phyloP scores from a whole-genome alignment of 2,329 filamentous ascomycete genomes.

The Aspergillus persii region DNA sequence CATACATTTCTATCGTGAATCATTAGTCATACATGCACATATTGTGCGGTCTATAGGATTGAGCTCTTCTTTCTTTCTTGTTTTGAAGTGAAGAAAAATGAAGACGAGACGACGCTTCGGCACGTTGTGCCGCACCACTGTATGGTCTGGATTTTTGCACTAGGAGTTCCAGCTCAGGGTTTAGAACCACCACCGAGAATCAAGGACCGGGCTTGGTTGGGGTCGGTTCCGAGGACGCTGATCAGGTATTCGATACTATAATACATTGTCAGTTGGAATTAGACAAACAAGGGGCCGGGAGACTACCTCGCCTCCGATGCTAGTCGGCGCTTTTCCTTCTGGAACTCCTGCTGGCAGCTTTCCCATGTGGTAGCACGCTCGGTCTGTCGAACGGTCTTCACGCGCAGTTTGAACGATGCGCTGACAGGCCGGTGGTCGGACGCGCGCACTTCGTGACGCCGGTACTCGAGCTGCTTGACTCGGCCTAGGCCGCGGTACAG shows the following conservation, averaged over 20 bases:
- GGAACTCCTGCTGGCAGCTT: slow-evolving; percentile 71
- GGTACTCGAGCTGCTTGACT: slow-evolving; percentile 84
- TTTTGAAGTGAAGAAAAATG: too few species aligned
- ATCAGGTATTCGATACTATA: slow-evolving; percentile 63
- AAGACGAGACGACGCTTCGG: too few species aligned
- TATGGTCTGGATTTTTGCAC: too few species aligned
- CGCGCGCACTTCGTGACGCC: slow-evolving; percentile 81
- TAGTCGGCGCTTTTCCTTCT: slow-evolving; percentile 66
- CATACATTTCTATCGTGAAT: slow-evolving; percentile 41
- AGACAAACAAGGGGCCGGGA: slow-evolving; percentile 33
- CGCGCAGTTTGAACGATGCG: slow-evolving; percentile 74
- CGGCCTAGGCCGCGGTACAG: slow-evolving; percentile 79
- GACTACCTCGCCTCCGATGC: slow-evolving; percentile 70
- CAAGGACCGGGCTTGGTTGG: slow-evolving; percentile 52
- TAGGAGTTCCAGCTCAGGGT: neutral
- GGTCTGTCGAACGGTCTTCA: slow-evolving; percentile 75
- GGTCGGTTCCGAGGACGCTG: slow-evolving; percentile 58
- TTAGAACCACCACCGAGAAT: slow-evolving; percentile 29
- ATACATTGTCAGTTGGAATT: slow-evolving; percentile 19
- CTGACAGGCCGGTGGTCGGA: slow-evolving; percentile 94
- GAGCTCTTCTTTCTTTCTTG: neutral
- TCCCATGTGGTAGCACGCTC: slow-evolving; percentile 67
- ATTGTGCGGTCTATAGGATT: slow-evolving; percentile 1
- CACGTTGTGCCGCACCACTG: too few species aligned
- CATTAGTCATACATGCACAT: slow-evolving; percentile 39